Conservation (phyloP, 768 basidiomycete genomes). For the Trametes gibbosa region DNA sequence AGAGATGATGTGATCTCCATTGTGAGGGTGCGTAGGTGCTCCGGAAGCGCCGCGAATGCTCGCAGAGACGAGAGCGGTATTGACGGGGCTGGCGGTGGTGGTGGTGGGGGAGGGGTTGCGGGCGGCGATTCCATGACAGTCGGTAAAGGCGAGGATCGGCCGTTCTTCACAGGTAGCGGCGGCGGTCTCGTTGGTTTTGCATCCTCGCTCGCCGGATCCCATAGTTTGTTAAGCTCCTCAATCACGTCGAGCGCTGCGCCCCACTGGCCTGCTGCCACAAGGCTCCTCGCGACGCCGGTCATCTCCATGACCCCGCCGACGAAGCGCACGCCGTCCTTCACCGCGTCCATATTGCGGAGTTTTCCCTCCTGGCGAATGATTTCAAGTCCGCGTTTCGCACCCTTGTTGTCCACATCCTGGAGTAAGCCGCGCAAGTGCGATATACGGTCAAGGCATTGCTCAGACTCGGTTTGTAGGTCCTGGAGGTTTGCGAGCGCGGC, state of each 20-base stretch:
- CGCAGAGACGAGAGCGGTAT: constrained; percentile 65
- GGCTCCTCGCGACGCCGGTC: constrained; percentile 61
- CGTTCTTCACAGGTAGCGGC: constrained; percentile 8
- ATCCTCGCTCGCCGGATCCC: constrained; percentile 33
- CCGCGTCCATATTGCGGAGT: constrained; percentile 55
- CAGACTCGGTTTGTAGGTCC: constrained; percentile 86
- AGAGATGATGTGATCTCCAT: constrained; percentile 75
- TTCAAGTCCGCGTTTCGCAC: constrained; percentile 77
- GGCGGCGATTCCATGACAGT: constrained; percentile 28
- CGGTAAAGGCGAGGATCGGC: constrained; percentile 19
- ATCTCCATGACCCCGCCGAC: constrained; percentile 76
- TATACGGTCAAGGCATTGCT: constrained; percentile 77
- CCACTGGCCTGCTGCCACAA: constrained; percentile 89
- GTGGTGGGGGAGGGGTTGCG: constrained; percentile 9
- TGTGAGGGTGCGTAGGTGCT: constrained; percentile 67
- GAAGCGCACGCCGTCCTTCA: constrained; percentile 60
- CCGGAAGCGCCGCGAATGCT: constrained; percentile 75
- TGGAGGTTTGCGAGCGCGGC: constrained; percentile 93
- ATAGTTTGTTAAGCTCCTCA: constrained; percentile 61
- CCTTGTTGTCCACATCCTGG: constrained; percentile 69
- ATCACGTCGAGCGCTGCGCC: constrained; percentile 77
- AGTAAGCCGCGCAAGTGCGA: constrained; percentile 68
- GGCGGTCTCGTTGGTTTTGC: constrained; percentile 1
- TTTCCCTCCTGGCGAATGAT: constrained; percentile 65
- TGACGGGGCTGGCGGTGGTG: constrained; percentile 24